Evolutionary conservation across 2,329 filamentous ascomycete species (phyloP).

Genomic region (Colletotrichum trifolii): DNA sequence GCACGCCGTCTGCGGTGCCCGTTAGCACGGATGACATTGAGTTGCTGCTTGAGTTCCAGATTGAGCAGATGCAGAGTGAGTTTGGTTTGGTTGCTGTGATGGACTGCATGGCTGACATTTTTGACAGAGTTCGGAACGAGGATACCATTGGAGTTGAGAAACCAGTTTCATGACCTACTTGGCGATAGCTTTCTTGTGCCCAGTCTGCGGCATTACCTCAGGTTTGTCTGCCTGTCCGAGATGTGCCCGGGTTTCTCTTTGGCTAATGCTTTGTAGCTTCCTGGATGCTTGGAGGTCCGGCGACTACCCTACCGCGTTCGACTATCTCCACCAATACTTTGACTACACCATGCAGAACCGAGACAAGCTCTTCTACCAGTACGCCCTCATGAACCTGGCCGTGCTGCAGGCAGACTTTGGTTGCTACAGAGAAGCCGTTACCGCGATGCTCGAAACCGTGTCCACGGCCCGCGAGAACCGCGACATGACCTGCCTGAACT

Average conservation of each 20-base stretch:
- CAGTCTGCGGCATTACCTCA: constrained; percentile 80
- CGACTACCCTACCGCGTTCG: constrained; percentile 89
- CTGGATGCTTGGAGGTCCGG: constrained; percentile 93
- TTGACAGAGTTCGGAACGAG: constrained; percentile 76
- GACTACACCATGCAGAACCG: constrained; percentile 93
- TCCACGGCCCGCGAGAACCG: constrained; percentile 94
- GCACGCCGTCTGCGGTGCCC: constrained; percentile 52
- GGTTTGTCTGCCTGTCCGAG: constrained; percentile 54
- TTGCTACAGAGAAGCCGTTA: constrained; percentile 88
- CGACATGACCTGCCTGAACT: constrained; percentile 93
- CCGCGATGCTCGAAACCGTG: constrained; percentile 94
- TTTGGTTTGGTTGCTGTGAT: constrained; percentile 11
- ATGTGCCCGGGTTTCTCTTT: background rate
- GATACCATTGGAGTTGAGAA: constrained; percentile 78
- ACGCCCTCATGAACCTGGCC: constrained; percentile 91
- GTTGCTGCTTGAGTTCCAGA: constrained; percentile 85
- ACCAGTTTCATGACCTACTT: constrained; percentile 76
- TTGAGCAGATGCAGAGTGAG: constrained; percentile 85
- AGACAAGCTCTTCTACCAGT: constrained; percentile 90
- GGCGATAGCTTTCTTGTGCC: constrained; percentile 75
- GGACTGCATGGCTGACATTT: background rate
- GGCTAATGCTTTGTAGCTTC: constrained; percentile 65
- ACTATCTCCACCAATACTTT: constrained; percentile 93
- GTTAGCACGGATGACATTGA: constrained; percentile 85
- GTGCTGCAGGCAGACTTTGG: constrained; percentile 96